Evolutionary conservation across 805 yeast species (phyloP).

Genomic region (Metschnikowia cerradonensis): DNA sequence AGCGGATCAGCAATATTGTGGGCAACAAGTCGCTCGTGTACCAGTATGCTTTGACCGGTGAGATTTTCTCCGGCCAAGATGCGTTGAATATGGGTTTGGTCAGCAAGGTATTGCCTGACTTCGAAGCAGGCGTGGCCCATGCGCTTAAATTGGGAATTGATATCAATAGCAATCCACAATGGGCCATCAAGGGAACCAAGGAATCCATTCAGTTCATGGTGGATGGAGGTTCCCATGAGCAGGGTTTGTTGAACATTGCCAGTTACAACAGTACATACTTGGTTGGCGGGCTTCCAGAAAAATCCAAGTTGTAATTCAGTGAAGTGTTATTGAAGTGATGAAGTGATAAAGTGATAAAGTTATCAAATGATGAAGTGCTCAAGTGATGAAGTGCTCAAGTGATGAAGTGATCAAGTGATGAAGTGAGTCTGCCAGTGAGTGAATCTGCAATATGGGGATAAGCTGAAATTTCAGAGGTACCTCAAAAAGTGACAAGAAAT

Average conservation of each 20-base stretch:
- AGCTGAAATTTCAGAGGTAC: too few relatives aligned
- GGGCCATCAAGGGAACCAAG: conserved; percentile 67
- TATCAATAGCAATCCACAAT: conserved; percentile 46
- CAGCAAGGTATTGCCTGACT: conserved; percentile 41
- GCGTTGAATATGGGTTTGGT: conserved; percentile 57
- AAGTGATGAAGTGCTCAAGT: too few relatives aligned
- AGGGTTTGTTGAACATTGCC: conserved; percentile 53
- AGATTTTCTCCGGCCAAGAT: conserved; percentile 48
- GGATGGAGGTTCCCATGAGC: conserved; percentile 31
- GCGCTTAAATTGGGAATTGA: conserved; percentile 48
- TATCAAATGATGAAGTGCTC: too few relatives aligned
- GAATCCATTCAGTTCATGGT: conserved; percentile 42
- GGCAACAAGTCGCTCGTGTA: conserved; percentile 54
- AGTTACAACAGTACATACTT: conserved; percentile 44
- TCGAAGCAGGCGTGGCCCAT: conserved; percentile 44
- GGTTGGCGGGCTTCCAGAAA: conserved; percentile 17
- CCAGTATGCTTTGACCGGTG: conserved; percentile 62
- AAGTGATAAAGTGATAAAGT: too few relatives aligned
- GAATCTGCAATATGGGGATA: too few relatives aligned
- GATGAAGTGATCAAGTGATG: too few relatives aligned
- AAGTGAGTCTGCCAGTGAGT: too few relatives aligned
- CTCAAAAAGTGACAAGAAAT: too few relatives aligned
- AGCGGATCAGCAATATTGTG: conserved; percentile 54
- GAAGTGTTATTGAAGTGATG: background rate
- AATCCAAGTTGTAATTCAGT: conserved; percentile 5